Evolutionary conservation across 1,284 basidiomycete genomes (phyloP).

Genomic region (Phylloboletellus chloephorus): DNA sequence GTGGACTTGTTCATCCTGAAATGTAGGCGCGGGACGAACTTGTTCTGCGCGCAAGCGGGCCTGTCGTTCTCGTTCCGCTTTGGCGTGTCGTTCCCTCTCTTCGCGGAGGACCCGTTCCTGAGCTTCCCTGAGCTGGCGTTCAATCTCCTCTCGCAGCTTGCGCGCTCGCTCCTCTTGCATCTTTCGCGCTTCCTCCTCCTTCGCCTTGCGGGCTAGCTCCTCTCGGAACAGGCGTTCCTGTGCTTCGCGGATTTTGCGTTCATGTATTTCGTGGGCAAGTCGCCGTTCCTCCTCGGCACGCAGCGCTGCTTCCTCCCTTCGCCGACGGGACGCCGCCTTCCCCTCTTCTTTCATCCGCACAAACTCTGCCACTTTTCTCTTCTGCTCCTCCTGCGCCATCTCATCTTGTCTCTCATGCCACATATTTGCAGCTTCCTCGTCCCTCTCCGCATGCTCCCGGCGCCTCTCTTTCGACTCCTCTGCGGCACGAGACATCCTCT

Average conservation of each 20-base stretch:
- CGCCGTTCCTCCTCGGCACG: slow-evolving; percentile 16
- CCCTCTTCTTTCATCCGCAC: neutral
- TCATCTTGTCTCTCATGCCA: slow-evolving; percentile 2
- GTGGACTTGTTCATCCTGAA: slow-evolving; percentile 5
- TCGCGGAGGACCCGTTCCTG: slow-evolving; percentile 2
- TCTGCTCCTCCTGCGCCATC: slow-evolving; percentile 8
- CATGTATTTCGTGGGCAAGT: slow-evolving; percentile 16
- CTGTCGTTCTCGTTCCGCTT: slow-evolving; percentile 14
- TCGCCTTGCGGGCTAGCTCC: slow-evolving; percentile 8
- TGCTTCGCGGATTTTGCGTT: slow-evolving; percentile 22
- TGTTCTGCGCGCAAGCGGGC: slow-evolving; percentile 14
- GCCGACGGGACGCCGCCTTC: neutral
- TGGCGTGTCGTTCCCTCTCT: slow-evolving; percentile 5
- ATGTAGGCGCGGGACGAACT: slow-evolving; percentile 5
- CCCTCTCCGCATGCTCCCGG: slow-evolving; percentile 13
- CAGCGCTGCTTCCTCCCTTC: slow-evolving; percentile 13
- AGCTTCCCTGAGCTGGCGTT: slow-evolving; percentile 5
- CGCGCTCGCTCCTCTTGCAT: slow-evolving; percentile 8
- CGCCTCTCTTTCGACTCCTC: slow-evolving; percentile 7
- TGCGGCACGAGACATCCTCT: slow-evolving; percentile 19
- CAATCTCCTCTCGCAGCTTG: slow-evolving; percentile 6
- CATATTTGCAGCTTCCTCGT: slow-evolving; percentile 14
- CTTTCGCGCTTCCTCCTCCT: slow-evolving; percentile 9
- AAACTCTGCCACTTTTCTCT: slow-evolving; percentile 7
- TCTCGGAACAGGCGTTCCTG: slow-evolving; percentile 18